A percentile compares a stretch with the other conserved stretches of the same genome.
These are phyloP conservation scores for Marasmius oreades DNA, from an alignment of 1,284 basidiomycete genomes.

Conservation along the genomic window DNA sequence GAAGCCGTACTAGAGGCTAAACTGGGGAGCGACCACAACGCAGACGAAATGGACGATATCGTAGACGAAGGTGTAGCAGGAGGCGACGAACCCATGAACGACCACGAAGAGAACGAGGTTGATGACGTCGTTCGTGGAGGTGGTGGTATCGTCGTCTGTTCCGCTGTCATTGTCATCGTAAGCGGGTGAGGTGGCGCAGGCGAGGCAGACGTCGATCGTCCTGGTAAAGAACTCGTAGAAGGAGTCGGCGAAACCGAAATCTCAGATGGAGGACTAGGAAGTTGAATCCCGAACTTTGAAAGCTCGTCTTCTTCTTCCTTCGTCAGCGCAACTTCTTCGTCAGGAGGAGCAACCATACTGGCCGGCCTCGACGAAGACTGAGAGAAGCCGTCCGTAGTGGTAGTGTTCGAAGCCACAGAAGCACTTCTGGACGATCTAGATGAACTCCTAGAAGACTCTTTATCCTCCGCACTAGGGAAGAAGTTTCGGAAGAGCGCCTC, in stretches of 20 bases:
- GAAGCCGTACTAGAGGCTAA: constrained; percentile 10
- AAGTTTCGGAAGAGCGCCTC: constrained; percentile 82
- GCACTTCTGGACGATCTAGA: background rate
- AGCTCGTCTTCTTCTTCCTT: constrained; percentile 42
- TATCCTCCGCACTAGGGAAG: constrained; percentile 70
- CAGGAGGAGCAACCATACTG: background rate
- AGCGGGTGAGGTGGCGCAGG: constrained; percentile 30
- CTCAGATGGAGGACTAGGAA: constrained; percentile 25
- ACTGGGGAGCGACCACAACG: constrained; percentile 9
- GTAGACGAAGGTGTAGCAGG: background rate
- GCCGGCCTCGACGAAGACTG: background rate
- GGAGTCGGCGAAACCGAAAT: background rate
- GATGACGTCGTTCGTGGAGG: too few species aligned
- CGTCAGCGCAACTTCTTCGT: constrained; percentile 12
- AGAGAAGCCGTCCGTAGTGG: constrained; percentile 17
- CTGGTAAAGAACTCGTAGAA: too few species aligned
- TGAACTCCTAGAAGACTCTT: constrained; percentile 8
- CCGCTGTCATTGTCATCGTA: constrained; percentile 14
- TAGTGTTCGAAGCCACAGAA: constrained; percentile 2
- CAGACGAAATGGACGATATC: constrained; percentile 1
- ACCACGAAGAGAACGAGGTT: constrained; percentile 4
- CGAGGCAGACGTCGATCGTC: too few species aligned
- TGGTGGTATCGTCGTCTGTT: too few species aligned
- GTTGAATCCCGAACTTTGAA: constrained; percentile 36
- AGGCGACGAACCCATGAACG: constrained; percentile 7